phyloP scores from a whole-genome alignment of 1,139 yeast species.

The Saccharomyces pastorianus region DNA sequence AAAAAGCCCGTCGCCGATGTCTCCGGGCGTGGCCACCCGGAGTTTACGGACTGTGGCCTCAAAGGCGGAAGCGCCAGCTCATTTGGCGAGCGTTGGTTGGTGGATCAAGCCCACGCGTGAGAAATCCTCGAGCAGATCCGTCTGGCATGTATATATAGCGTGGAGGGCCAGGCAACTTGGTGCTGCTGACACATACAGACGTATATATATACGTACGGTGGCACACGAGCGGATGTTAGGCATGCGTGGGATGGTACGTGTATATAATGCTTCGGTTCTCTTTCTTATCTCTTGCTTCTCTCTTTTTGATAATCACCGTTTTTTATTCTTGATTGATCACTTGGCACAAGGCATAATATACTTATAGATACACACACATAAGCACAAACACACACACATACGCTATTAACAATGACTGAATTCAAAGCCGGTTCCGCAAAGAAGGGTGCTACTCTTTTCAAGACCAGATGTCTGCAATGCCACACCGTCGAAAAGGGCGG shows the following conservation, averaged over 20 bases:
- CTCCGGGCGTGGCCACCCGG: not conserved
- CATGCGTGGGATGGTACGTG: not conserved
- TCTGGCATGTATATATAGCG: not conserved
- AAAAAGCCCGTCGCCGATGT: too few relatives aligned
- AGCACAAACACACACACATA: not conserved
- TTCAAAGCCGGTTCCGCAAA: conserved; percentile 64
- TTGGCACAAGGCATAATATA: too few relatives aligned
- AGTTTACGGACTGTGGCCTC: not conserved
- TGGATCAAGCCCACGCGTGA: conserved; percentile 1
- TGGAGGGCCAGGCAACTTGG: not conserved
- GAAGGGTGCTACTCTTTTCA: conserved; percentile 97
- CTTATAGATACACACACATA: too few relatives aligned
- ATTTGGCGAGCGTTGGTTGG: not conserved
- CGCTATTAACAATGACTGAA: conserved; percentile 8
- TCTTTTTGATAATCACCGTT: too few relatives aligned
- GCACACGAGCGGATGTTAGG: not conserved
- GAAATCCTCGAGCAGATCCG: conserved; percentile 1
- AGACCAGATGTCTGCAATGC: conserved; percentile 98
- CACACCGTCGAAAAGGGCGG: conserved; percentile 96
- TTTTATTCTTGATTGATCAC: too few relatives aligned
- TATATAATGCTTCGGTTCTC: too few relatives aligned
- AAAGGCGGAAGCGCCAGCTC: not conserved
- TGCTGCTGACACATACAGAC: not conserved
- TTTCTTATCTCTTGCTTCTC: too few relatives aligned
- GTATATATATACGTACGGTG: not conserved